These are phyloP conservation scores for Lasiodiplodia gonubiensis DNA, from an alignment of 2,329 filamentous ascomycete species.

Conservation along the genomic window DNA sequence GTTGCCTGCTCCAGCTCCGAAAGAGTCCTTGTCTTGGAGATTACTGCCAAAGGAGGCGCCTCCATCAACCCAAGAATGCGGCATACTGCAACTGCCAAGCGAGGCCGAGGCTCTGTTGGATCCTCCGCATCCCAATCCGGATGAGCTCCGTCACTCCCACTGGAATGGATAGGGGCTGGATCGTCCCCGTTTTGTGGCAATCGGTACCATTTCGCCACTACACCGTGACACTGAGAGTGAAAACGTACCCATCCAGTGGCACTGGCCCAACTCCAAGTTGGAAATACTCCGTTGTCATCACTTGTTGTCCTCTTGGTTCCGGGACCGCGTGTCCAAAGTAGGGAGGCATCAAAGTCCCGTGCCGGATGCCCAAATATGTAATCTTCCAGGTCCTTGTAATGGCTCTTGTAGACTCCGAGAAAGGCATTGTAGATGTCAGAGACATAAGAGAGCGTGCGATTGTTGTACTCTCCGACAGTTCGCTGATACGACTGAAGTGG, in stretches of 20 bases:
- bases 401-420: not conserved
- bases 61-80: not conserved
- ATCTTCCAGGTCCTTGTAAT: not conserved
- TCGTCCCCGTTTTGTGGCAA: not conserved
- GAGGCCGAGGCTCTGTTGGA: not conserved
- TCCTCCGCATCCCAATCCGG: not conserved
- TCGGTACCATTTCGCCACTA: not conserved
- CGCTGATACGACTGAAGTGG: not conserved
- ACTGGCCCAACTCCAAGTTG: not conserved
- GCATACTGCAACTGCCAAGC: not conserved
- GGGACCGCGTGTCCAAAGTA: not conserved
- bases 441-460: not conserved
- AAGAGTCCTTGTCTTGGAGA: not conserved
- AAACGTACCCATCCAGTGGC: not conserved
- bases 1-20: not conserved
- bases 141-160: not conserved
- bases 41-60: not conserved
- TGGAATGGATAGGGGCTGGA: not conserved
- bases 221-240: not conserved
- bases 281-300: not conserved
- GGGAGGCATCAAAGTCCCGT: not conserved
- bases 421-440: slow-evolving; percentile 2
- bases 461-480: not conserved
- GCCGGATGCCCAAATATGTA: not conserved
- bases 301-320: not conserved